Base-by-base conservation (phyloP, 2,329 filamentous ascomycete genomes). In the Pseudogymnoascus sp. region DNA sequence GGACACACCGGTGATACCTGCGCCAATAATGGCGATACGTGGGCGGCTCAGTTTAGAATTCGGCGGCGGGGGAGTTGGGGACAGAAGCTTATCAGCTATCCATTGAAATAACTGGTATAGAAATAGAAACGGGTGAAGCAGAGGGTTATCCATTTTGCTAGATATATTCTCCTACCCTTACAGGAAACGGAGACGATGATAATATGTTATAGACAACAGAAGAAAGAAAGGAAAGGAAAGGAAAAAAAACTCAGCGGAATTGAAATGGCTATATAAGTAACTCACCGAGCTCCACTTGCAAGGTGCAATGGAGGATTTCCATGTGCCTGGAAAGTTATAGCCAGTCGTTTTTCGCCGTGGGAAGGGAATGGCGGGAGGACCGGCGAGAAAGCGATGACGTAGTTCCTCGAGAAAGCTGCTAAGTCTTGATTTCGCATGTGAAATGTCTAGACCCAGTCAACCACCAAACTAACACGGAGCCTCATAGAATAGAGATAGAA, bases 1-100 rank as follows among this genome's bases (percentile, higher is more conserved):
- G 1, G 90, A 90, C 2, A 95, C 86, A 11, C 49, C 49, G 3
- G 91, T 93, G 61, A 93, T 79, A 2, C 87, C 87, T 25, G 86
- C 84, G 1, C 87, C 87, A 65, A 89, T 85, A 31, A 89, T 77
- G 3, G 87, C 87, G 61, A 90, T 75, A 61, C 75, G 49, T 8
- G 90, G 88, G 28, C 87, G 78, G 11, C 77, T 76, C n/a, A 89
- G 77, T 5, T 79, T 77, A 0, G 78, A 75, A 65, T 81, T 77
- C 0, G 86, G 83, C 1, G 82, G 79, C 0, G 90, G 90, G 3
- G 90, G 86, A 4, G 77, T 79, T 0, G 91, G 90, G 0, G 90
- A 87, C 61, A 96, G 83, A 34, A 91, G 69, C 67, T 81, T 81
- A 68, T 82, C 79, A 1, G 88, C 76, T 6, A 89, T 66, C 77